Evolutionary conservation across 371 early-diverging fungal genomes (phyloP), one percentile per base, ranked within the genome.

Genomic region (Mucor racemosus): DNA sequence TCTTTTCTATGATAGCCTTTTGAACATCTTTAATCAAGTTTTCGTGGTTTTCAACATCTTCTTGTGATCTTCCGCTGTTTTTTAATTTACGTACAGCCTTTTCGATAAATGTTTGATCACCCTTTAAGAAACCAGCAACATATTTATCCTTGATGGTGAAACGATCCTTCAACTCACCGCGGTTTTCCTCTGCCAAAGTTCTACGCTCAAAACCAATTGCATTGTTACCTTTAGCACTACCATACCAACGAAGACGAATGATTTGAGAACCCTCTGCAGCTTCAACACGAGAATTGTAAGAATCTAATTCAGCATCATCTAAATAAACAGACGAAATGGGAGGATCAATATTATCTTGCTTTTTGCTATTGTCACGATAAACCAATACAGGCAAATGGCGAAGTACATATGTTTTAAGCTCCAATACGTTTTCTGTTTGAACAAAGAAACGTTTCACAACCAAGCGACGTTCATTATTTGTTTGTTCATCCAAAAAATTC

Each of bases 101-200:
- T n/a, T 92, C 90, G 62, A 94, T 79, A 59, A 90, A 90, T 74
- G 71, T 73, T 11, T 93, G 90, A 19, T 85, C 79, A 46, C 99
- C 99, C 6, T 79, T 64, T 26, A 98, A 71, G 79, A 90, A 99
- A 40, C 82, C 92, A 70, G 92, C 90, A 35, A 99, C 95, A 67
- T 95, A 87, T 72, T 95, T 94, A 74, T 98, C 98, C 81, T 97
- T 96, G 69, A 99, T 89, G 11, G 90, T 87, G 77, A 99, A 99
- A 41, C 99, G 91, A 50, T 91, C 90, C 69, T 99, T 99, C 53
- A 97, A 91, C 69, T 98, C 98, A 36, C 98, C 97, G 34, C 95
- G 95, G 92, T 95, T 97, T 69, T 97, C 97, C 77, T 99, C 99
- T 55, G 91, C 93, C 75, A 99, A 95, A 2, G 95, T 97, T 84